Evolutionary conservation across 176 grass and related monocot genomes (phyloP).

Genomic region (Ensete glaucum): DNA sequence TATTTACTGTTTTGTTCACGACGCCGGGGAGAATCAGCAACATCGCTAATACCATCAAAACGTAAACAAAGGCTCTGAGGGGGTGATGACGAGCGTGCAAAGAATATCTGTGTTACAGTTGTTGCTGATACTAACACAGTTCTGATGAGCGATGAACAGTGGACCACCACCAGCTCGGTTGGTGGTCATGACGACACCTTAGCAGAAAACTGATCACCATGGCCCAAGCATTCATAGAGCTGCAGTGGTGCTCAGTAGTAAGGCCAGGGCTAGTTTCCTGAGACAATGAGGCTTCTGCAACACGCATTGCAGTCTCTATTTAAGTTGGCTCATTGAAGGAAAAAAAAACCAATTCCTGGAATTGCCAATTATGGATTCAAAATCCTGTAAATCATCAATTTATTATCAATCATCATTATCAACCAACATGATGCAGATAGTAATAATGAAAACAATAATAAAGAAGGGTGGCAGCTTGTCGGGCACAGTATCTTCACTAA

Average conservation of each 20-base stretch:
- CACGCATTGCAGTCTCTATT: neutral
- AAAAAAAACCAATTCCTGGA: neutral
- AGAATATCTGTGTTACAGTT: neutral
- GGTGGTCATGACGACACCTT: neutral
- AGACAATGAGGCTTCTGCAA: neutral
- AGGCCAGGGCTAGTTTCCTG: neutral
- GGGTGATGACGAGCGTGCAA: neutral
- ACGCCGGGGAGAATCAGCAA: neutral
- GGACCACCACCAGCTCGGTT: neutral
- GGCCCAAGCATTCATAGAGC: neutral
- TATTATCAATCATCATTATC: neutral
- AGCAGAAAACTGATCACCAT: neutral
- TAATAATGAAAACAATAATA: neutral
- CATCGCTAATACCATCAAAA: neutral
- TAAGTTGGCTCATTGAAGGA: neutral
- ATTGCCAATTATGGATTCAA: neutral
- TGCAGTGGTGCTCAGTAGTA: neutral
- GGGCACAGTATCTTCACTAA: neutral
- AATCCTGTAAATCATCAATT: neutral
- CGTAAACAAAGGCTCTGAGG: neutral
- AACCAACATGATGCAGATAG: neutral
- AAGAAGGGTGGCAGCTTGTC: neutral
- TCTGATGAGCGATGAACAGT: neutral
- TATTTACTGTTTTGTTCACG: neutral
- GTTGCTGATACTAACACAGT: neutral